Evolutionary conservation across 169 alveolate species (phyloP), one percentile per base, ranked within the genome.

Genomic region (Eimeria acervulina): DNA sequence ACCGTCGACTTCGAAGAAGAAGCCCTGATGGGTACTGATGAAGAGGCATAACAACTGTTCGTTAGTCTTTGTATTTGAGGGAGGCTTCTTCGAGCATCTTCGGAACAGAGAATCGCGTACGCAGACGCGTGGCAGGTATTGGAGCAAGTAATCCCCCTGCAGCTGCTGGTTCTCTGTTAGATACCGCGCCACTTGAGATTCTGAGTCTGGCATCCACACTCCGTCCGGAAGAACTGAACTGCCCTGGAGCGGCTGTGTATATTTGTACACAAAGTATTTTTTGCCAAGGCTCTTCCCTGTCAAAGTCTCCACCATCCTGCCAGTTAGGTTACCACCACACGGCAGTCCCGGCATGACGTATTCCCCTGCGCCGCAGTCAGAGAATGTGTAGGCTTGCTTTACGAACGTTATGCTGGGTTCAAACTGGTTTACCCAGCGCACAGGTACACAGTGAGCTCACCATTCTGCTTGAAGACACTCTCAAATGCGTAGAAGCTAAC

Each of bases 341-440:
- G 93, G 93, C 63, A 87, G 59, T 5, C 93, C 93, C 80, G 93
- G 93, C 93, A 87, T 87, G 33, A 55, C 93, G 40, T 87, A 87
- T 7, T 66, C 31, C 12, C 81, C 93, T 87, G 93, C 61, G n/a
- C 21, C 81, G 83, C 81, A 55, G 3, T 63, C 42, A 12, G 47
- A 33, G 52, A n/a, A 55, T 38, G n/a, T 10, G 40, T 15, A 28
- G n/a, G 66, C 91, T 31, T 38, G 68, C 59, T 44, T 80, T n/a
- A 15, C 40, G n/a, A 80, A 21, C 40, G 42, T 10, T 66, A 12
- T 40, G 23, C 17, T 38, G 12, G 68, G 12, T 13, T 42, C 68
- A 42, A 8, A 80, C 19, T 33, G 44, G 89, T 36, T 15, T 8
- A 19, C n/a, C 2, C 1, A 3, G 40, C 66, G 15, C n/a, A 42